A percentile compares a stretch with the other conserved stretches of the same genome.
These are phyloP conservation scores for Petunia axillaris DNA, from an alignment of 257 asterid species.

Conservation along the genomic window DNA sequence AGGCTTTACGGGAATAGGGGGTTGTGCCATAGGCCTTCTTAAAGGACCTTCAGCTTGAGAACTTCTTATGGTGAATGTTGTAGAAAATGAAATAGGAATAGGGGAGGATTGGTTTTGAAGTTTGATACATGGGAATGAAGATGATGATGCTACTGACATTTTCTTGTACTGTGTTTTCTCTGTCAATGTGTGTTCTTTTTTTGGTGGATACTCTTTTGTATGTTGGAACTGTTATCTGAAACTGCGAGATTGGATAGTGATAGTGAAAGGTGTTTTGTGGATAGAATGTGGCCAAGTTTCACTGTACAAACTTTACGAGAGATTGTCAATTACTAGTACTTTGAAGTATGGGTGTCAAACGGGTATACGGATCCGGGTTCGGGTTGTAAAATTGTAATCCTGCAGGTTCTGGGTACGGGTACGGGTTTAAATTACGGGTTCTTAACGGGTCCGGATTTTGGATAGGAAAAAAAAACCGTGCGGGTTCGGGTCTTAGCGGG, in stretches of 20 bases:
- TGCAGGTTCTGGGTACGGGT: too few relatives aligned
- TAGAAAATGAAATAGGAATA: slow-evolving; percentile 39
- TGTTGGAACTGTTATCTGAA: slow-evolving; percentile 25
- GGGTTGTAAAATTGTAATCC: too few relatives aligned
- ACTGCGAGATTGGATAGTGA: slow-evolving; percentile 4
- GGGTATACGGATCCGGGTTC: too few relatives aligned
- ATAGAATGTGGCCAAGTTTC: slow-evolving; percentile 39
- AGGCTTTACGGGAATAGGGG: slow-evolving; percentile 68
- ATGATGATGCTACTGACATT: slow-evolving; percentile 55
- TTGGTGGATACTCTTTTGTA: slow-evolving; percentile 14
- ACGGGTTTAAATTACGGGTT: too few relatives aligned
- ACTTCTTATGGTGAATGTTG: slow-evolving; percentile 49
- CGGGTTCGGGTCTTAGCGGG: too few relatives aligned
- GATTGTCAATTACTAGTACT: background rate
- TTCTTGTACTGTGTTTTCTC: slow-evolving; percentile 19
- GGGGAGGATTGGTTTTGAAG: slow-evolving; percentile 40
- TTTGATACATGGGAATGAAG: slow-evolving; percentile 59
- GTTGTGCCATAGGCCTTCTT: slow-evolving; percentile 74
- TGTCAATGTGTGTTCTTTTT: background rate
- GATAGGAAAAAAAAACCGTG: too few relatives aligned
- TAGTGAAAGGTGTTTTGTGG: slow-evolving; percentile 37
- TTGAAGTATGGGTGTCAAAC: background rate
- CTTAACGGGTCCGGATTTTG: too few relatives aligned
- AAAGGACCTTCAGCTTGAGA: slow-evolving; percentile 88
- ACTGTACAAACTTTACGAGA: background rate